Evolutionary conservation across 1,284 basidiomycete genomes (phyloP).

Genomic region (Neolentinus lepideus): DNA sequence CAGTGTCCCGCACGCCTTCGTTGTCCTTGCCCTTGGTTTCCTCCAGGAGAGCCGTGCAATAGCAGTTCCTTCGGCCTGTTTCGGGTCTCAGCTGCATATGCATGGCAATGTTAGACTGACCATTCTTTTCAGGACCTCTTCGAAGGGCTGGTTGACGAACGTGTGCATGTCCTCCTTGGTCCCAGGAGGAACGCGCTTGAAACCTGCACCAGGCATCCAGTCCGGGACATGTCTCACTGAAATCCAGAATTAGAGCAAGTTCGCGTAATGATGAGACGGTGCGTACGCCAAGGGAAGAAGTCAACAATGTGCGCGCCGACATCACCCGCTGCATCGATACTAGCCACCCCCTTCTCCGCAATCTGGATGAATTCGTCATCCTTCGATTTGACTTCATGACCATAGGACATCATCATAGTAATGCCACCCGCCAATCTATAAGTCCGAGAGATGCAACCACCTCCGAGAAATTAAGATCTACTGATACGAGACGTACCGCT

Average conservation of each 20-base stretch:
- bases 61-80: slow-evolving; percentile 2
- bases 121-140: background rate
- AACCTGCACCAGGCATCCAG: slow-evolving; percentile 16
- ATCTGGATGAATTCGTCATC: slow-evolving; percentile 17
- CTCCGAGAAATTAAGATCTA: too few relatives aligned
- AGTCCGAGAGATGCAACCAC: background rate
- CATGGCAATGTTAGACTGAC: background rate
- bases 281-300: slow-evolving; percentile 9
- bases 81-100: background rate
- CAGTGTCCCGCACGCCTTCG: background rate
- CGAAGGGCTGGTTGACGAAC: background rate
- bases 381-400: slow-evolving; percentile 13
- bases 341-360: slow-evolving; percentile 14
- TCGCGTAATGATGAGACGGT: background rate
- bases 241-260: background rate
- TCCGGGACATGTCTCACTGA: slow-evolving; percentile 12
- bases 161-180: slow-evolving; percentile 3
- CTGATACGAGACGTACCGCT: slow-evolving; percentile 11
- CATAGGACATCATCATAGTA: slow-evolving; percentile 19
- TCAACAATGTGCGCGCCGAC: slow-evolving; percentile 8
- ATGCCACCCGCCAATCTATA: slow-evolving; percentile 12
- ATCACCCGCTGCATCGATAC: slow-evolving; percentile 5
- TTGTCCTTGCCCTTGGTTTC: slow-evolving; percentile 5
- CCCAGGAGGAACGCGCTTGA: slow-evolving; percentile 11
- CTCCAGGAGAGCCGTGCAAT: background rate